phyloP scores from a whole-genome alignment of 2,329 filamentous ascomycete genomes.

The Diaporthe helianthi region DNA sequence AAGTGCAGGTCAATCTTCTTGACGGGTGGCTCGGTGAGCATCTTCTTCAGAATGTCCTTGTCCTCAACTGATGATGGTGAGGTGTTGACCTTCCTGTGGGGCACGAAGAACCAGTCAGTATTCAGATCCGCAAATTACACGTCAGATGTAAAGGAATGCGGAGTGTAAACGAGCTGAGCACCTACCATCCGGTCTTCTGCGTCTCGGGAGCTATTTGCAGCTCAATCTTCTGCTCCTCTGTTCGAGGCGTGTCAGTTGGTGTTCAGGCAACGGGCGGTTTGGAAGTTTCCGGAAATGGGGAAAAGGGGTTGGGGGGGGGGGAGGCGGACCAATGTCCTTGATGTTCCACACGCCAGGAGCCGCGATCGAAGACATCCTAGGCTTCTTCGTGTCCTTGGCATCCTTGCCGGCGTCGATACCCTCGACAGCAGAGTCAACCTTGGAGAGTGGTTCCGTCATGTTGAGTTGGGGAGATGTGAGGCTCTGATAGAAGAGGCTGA shows the following conservation, averaged over 20 bases:
- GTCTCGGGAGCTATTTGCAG: constrained; percentile 81
- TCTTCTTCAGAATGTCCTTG: constrained; percentile 81
- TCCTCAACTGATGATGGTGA: constrained; percentile 82
- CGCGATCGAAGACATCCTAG: constrained; percentile 76
- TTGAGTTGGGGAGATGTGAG: constrained; percentile 38
- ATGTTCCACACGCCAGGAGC: constrained; percentile 81
- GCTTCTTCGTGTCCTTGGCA: constrained; percentile 69
- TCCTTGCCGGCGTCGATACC: constrained; percentile 74
- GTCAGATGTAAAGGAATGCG: neutral
- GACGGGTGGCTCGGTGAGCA: constrained; percentile 80
- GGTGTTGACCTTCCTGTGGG: constrained; percentile 89
- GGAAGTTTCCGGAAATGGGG: constrained; percentile 27
- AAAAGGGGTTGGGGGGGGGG: neutral
- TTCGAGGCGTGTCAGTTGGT: constrained; percentile 24
- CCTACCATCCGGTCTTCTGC: constrained; percentile 87
- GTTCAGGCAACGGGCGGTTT: neutral
- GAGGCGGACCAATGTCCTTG: constrained; percentile 79
- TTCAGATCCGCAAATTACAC: neutral
- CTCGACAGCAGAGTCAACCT: constrained; percentile 91
- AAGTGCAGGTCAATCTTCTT: constrained; percentile 96
- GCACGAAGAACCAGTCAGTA: neutral
- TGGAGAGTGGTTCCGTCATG: constrained; percentile 70
- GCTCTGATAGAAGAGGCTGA: constrained; percentile 37
- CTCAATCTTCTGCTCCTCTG: constrained; percentile 77
- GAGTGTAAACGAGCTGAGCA: neutral